Evolutionary conservation across 345 rosid species (phyloP), one percentile per base, ranked within the genome.

Genomic region (Citrus glauca): DNA sequence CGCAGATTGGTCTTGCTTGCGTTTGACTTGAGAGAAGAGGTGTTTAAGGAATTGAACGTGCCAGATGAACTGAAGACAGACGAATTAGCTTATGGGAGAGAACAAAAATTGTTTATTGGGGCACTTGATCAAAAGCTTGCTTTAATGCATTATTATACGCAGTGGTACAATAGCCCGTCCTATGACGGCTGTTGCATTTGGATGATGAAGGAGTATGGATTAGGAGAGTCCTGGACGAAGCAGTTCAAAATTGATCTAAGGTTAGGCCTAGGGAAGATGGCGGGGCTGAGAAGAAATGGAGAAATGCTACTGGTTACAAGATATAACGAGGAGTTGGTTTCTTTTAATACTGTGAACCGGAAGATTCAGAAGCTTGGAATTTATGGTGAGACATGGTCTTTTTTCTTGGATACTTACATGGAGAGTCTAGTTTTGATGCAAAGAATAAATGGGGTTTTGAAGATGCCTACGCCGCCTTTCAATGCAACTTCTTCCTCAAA

Each of bases 161-260:
- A 60, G 64, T 24, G 77, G 68, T 5, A 30, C 64, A 60, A 48
- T 40, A 48, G 64, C n/a, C 66, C 57, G 5, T 76, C 42, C n/a
- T 69, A 38, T 17, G 82, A 80, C 1, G 59, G 72, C 6, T 80
- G 81, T 38, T 73, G 73, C 77, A 69, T 86, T 60, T 86, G 87
- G 87, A 75, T 78, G 42, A 75, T 86, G 86, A 77, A 66, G 37
- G 83, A 78, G 72, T 80, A 84, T 0, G 79, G 84, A 0, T 40
- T 33, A 1, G 66, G 42, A 2, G 81, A 75, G 20, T 82, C 84
- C 11, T 84, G 85, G 87, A 63, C 69, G 56, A 84, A 74, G 53
- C 73, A 62, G 66, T 73, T 80, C 60, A 74, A 67, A 9, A 66
- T 81, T 72, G 79, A 84, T 65, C 55, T 86, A 6, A 53, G 59